Conservation (phyloP, 1,139 yeast genomes). For the Yamadazyma epiphylla region DNA sequence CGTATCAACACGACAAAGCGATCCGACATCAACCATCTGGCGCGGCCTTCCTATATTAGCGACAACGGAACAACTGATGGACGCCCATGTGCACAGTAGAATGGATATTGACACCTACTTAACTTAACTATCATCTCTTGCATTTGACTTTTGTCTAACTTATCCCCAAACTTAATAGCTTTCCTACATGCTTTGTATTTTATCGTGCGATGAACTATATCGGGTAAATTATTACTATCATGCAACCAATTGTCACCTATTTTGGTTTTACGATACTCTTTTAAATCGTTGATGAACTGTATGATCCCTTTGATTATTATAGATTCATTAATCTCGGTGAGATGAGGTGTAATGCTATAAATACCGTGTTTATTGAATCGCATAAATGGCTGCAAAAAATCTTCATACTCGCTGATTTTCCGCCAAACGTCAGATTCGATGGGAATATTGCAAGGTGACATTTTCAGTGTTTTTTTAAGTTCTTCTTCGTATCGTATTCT, state of each 20-base stretch:
- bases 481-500: conserved; percentile 53
- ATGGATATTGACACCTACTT: conserved; percentile 54
- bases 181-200: conserved; percentile 68
- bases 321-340: neutral
- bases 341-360: neutral
- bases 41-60: too few relatives aligned
- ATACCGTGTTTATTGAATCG: neutral
- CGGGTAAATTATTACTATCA: conserved; percentile 35
- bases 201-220: conserved; percentile 43
- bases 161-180: conserved; percentile 73
- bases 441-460: neutral
- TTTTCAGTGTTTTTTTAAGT: conserved; percentile 12
- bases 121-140: conserved; percentile 36
- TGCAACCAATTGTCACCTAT: conserved; percentile 14
- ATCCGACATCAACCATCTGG: too few relatives aligned
- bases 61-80: conserved; percentile 67
- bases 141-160: conserved; percentile 43
- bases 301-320: conserved; percentile 2
- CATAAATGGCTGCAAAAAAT: neutral
- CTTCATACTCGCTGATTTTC: neutral
- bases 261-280: conserved; percentile 16
- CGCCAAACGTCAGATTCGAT: neutral
- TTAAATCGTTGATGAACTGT: conserved; percentile 28
- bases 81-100: conserved; percentile 85
- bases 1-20: too few relatives aligned